Conservation (phyloP, 78 protist genomes). For the Chrysochromulina parva region DNA sequence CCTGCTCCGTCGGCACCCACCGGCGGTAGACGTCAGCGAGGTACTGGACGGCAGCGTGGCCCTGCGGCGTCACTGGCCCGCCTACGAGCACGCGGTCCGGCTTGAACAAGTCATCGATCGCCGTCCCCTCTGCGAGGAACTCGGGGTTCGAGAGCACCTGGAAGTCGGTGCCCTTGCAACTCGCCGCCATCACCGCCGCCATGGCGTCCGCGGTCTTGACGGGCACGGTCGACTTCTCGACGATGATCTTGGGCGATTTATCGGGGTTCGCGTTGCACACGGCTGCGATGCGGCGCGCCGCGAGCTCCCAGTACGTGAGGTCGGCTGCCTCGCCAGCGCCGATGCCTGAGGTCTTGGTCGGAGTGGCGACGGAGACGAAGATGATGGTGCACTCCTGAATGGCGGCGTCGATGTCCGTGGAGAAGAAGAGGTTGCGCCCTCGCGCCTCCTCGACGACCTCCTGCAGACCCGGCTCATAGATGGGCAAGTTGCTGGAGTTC, state of each 20-base stretch:
- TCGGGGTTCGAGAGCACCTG: conserved; percentile 92
- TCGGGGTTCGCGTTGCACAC: background rate
- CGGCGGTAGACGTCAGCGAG: background rate
- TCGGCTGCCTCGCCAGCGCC: conserved; percentile 15
- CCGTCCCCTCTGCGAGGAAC: conserved; percentile 95
- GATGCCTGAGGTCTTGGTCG: conserved; percentile 59
- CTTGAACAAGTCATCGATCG: conserved; percentile 70
- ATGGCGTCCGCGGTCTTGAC: conserved; percentile 66
- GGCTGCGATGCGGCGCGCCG: conserved; percentile 47
- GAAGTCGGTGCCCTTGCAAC: background rate
- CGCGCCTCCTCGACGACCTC: conserved; percentile 58
- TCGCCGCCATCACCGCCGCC: background rate
- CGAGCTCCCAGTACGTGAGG: conserved; percentile 41
- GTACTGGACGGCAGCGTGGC: background rate
- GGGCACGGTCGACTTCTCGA: conserved; percentile 93
- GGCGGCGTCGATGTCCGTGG: conserved; percentile 66
- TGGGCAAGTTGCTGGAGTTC: conserved; percentile 67
- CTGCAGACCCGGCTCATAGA: conserved; percentile 93
- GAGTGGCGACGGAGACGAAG: conserved; percentile 93
- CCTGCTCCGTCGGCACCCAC: conserved; percentile 79
- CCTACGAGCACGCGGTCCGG: conserved; percentile 98
- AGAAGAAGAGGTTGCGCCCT: conserved; percentile 83
- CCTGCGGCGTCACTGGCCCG: conserved; percentile 76
- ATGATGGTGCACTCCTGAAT: conserved; percentile 77
- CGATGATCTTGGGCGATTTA: conserved; percentile 70